These are phyloP conservation scores for Chlorella vulgaris DNA, from an alignment of 139 green algal species.

Conservation along the genomic window DNA sequence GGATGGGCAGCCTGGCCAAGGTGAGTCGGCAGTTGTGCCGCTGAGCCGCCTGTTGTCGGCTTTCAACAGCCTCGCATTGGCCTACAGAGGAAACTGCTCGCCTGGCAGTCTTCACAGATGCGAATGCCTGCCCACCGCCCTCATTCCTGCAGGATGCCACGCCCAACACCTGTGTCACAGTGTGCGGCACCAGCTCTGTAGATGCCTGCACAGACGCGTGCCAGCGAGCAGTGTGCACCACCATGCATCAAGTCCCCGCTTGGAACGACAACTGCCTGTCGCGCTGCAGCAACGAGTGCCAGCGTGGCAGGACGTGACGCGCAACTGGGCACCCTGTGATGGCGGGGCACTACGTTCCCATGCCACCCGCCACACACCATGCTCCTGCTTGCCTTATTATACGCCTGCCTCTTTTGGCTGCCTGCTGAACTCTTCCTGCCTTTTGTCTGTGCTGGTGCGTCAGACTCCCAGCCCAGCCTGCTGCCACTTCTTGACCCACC, in stretches of 20 bases:
- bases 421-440: too few species aligned
- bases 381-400: too few species aligned
- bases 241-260: constrained; percentile 89
- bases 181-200: constrained; percentile 82
- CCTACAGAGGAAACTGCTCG: too few species aligned
- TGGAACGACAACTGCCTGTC: constrained; percentile 94
- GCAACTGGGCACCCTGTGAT: neutral
- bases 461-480: too few species aligned
- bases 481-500: too few species aligned
- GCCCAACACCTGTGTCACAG: constrained; percentile 90
- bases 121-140: too few species aligned
- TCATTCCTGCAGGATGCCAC: constrained; percentile 75
- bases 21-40: constrained; percentile 37
- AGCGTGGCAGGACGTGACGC: constrained; percentile 40
- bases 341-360: too few species aligned
- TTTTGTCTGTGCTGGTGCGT: too few species aligned
- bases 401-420: too few species aligned
- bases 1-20: constrained; percentile 83
- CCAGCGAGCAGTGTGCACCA: constrained; percentile 81
- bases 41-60: neutral
- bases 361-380: too few species aligned
- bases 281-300: constrained; percentile 85
- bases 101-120: too few species aligned
- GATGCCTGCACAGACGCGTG: constrained; percentile 95
- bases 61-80: too few species aligned